Base-by-base conservation (phyloP, 805 yeast species). In the Cephaloascus albidus region DNA sequence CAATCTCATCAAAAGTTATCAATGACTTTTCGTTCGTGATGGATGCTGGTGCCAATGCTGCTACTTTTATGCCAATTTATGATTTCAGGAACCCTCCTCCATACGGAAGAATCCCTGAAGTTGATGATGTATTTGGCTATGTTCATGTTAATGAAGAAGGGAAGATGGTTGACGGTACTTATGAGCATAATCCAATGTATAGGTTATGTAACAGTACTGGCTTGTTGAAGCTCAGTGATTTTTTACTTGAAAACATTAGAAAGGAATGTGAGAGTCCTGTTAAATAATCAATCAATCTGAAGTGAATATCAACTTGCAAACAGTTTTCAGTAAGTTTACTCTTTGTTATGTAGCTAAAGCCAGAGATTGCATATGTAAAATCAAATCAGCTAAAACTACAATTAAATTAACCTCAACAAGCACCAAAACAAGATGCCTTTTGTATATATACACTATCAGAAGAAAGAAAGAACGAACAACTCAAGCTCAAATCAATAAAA, bases 81-180 rank as follows among this genome's bases (percentile, higher is more conserved):
- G 95, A 85, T 53, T 65, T 80, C 44, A 66, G 93, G 42, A 74
- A 69, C 36, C 68, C 76, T 1, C 87, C 90, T 1, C 61, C 71
- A 18, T 75, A 72, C 43, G 81, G 81, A 27, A 65, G 93, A 46
- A 72, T 70, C 12, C 86, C 90, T 1, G 83, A 79, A 17, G 72
- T 81, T 6, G 85, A 81, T 44, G 83, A 81, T 47, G 76, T 78
- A 2, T 64, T 77, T 38, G 95, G 94, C 1, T 81, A 79, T 49
- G 78, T 84, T 8, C 69, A 70, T 45, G 82, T 85, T 2, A 72
- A 72, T 45, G 55, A 45, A 1, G 52, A 65, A 3, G 84, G 85
- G 1, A 63, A 65, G 35, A 81, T 85, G 43, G 60, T 76, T 2
- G 64, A 65, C 1, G 70, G 60, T 1, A 62, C 76, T 16, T 85